A percentile compares a stretch with the other conserved stretches of the same genome.
These are phyloP conservation scores for Aristolochia contorta DNA, from an alignment of 164 flowering plant species.

Conservation along the genomic window DNA sequence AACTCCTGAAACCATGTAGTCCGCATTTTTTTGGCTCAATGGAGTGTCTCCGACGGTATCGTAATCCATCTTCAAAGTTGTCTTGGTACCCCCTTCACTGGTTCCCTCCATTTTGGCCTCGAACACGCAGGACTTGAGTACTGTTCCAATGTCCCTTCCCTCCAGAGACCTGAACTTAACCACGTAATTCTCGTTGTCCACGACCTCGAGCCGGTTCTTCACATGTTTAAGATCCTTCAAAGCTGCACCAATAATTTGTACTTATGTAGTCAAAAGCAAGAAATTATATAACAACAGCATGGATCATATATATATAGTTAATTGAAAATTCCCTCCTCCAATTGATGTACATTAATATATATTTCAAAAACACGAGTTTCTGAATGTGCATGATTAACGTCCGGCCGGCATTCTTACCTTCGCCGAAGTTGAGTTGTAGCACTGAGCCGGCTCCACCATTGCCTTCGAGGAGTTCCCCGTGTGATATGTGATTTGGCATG, in stretches of 20 bases:
- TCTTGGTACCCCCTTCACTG: neutral
- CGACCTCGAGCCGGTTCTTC: neutral
- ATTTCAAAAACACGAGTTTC: no score
- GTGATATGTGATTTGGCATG: neutral
- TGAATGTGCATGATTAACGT: no score
- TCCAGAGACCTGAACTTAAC: conserved; percentile 1
- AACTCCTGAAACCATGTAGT: no score
- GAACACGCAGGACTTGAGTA: conserved; percentile 1
- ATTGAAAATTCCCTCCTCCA: no score
- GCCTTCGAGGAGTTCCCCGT: neutral
- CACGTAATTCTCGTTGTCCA: neutral
- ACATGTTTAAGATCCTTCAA: neutral
- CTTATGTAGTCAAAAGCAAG: neutral
- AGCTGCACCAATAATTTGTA: neutral
- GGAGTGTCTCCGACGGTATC: no score
- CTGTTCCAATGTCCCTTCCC: neutral
- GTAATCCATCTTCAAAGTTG: no score
- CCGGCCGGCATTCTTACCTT: no score
- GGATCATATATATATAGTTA: neutral
- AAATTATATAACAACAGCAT: no score
- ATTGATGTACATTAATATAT: no score
- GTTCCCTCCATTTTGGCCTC: neutral
- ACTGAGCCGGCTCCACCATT: conserved; percentile 4
- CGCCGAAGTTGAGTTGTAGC: conserved; percentile 1
- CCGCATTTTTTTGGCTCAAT: no score